Percentiles rank a stretch among this genome's conserved stretches.
These are phyloP conservation scores for Salisapilia sapeloensis DNA, from an alignment of 352 stramenopile species.

Conservation along the genomic window DNA sequence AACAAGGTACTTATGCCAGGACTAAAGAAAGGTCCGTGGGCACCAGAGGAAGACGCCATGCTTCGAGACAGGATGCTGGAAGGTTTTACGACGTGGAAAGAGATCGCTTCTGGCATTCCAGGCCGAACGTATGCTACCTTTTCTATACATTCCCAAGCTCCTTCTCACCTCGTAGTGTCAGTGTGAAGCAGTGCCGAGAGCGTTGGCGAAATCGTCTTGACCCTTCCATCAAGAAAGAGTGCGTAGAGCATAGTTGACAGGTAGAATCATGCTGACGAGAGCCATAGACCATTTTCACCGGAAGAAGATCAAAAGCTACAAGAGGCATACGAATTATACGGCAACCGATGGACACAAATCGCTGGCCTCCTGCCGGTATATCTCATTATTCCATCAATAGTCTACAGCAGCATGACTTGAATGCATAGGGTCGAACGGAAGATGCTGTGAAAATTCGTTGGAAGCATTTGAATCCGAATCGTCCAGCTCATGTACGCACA, in stretches of 20 bases:
- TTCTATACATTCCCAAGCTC: not conserved
- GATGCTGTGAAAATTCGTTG: conserved; percentile 68
- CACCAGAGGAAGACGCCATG: conserved; percentile 81
- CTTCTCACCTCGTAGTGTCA: too few species aligned
- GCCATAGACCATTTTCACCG: conserved; percentile 77
- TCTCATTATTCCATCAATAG: not conserved
- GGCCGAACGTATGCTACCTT: conserved; percentile 22
- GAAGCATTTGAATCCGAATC: conserved; percentile 69
- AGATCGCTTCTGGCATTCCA: conserved; percentile 39
- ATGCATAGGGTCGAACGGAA: conserved; percentile 38
- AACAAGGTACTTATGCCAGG: conserved; percentile 83
- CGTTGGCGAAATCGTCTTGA: conserved; percentile 11
- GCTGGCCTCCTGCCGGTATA: conserved; percentile 52
- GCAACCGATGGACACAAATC: conserved; percentile 81
- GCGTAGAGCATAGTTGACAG: conserved; percentile 3
- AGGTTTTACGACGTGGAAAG: conserved; percentile 49
- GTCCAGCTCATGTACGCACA: conserved; percentile 51
- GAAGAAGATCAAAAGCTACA: conserved; percentile 57
- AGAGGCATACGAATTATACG: conserved; percentile 63
- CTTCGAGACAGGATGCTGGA: conserved; percentile 67
- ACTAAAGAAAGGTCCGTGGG: conserved; percentile 85
- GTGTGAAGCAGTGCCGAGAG: conserved; percentile 17
- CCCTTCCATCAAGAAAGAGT: conserved; percentile 39
- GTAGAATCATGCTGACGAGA: conserved; percentile 62
- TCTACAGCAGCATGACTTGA: too few species aligned